Evolutionary conservation across 495 filamentous ascomycete genomes (phyloP).

Genomic region (Talaromyces proteolyticus): DNA sequence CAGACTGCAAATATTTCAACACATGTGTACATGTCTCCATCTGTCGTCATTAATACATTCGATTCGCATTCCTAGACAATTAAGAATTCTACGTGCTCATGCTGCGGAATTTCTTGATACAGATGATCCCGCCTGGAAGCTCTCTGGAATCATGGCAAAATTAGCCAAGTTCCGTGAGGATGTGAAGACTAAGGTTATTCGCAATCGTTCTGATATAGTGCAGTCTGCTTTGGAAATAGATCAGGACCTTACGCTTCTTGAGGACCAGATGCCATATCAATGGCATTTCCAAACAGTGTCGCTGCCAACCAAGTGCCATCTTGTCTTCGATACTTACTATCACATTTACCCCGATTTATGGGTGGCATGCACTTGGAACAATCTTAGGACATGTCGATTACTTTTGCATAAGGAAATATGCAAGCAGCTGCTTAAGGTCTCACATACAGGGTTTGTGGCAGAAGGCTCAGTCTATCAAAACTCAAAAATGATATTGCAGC

Average conservation of each 20-base stretch:
- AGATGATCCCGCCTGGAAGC: not conserved
- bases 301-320: not conserved
- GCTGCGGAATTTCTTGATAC: not conserved
- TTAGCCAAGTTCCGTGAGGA: conserved; percentile 1
- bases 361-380: conserved; percentile 3
- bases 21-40: not conserved
- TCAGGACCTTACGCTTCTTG: not conserved
- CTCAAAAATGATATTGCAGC: not conserved
- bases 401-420: conserved; percentile 1
- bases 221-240: not conserved
- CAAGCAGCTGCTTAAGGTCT: too few relatives aligned
- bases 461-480: not conserved
- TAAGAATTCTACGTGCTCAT: not conserved
- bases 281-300: not conserved
- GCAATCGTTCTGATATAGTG: not conserved
- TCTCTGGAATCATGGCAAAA: conserved; percentile 2
- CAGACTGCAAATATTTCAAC: conserved; percentile 1
- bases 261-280: not conserved
- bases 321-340: conserved; percentile 1
- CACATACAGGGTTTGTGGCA: too few relatives aligned
- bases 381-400: conserved; percentile 1
- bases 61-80: not conserved
- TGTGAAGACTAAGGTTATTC: not conserved
- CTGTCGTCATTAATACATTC: not conserved
- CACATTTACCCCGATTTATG: conserved; percentile 3